Conservation (phyloP, 495 filamentous ascomycete species). For the Penicillium lagena region DNA sequence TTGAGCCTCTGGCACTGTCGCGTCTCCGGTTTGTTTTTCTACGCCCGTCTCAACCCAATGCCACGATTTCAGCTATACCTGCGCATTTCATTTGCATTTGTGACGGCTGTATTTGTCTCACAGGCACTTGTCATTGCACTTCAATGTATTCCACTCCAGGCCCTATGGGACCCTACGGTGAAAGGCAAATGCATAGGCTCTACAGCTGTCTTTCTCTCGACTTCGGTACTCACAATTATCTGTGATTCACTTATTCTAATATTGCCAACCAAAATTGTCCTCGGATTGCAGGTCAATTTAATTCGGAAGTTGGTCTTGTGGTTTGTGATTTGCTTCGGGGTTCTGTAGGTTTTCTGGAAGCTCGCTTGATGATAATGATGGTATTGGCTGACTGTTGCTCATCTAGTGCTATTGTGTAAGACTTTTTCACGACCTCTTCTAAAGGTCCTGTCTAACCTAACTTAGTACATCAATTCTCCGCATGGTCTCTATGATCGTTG, state of each 20-base stretch:
- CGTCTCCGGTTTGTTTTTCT: slow-evolving; percentile 15
- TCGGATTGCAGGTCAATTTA: slow-evolving; percentile 6
- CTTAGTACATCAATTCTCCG: slow-evolving; percentile 11
- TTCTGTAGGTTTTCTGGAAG: slow-evolving; percentile 6
- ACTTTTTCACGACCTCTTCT: too few relatives aligned
- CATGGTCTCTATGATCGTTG: slow-evolving; percentile 11
- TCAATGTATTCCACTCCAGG: slow-evolving; percentile 12
- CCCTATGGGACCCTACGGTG: slow-evolving; percentile 4
- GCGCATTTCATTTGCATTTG: slow-evolving; percentile 3
- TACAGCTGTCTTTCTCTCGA: slow-evolving; percentile 7
- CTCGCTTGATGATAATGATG: not conserved
- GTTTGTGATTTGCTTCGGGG: slow-evolving; percentile 8
- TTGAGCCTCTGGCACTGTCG: slow-evolving; percentile 14
- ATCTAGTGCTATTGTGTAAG: not conserved
- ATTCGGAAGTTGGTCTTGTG: slow-evolving; percentile 2
- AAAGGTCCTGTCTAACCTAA: too few relatives aligned
- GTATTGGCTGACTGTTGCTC: not conserved
- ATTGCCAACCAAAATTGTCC: slow-evolving; percentile 8
- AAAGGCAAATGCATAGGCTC: slow-evolving; percentile 9
- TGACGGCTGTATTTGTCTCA: slow-evolving; percentile 8
- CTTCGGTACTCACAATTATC: slow-evolving; percentile 6
- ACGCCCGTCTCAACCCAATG: slow-evolving; percentile 16
- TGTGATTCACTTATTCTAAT: slow-evolving; percentile 12
- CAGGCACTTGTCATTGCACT: slow-evolving; percentile 12
- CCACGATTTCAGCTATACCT: slow-evolving; percentile 10